Evolutionary conservation across 2,329 filamentous ascomycete genomes (phyloP), one percentile per base, ranked within the genome.

Genomic region (Talaromyces sp.): DNA sequence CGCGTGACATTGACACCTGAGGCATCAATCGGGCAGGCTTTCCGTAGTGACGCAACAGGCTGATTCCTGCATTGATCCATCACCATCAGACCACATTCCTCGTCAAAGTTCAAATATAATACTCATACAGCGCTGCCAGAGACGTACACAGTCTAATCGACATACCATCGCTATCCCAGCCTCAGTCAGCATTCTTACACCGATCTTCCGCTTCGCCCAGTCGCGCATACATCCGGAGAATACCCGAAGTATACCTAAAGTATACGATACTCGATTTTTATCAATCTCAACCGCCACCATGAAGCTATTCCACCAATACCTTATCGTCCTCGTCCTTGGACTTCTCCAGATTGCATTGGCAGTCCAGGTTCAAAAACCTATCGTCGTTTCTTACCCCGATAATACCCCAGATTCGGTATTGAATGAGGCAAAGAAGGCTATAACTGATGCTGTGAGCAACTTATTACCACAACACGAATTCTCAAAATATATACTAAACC

Each of bases 341-440:
- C 61, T 66, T 14, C 27, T 87, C 67, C 82, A 83, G 35, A 75
- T 87, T 66, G 87, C 86, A 67, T 84, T 91, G 71, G 89, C 89
- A 64, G 81, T 69, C 24, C 72, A 78, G 59, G 78, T 81, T 1
- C 85, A 88, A 74, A 91, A 92, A 77, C 86, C 87, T 41, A 87
- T 96, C 68, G 88, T 97, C 71, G 83, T 97, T 72, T 91, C 85
- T 73, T 97, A 92, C 74, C 87, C 90, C 27, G 81, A 88, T 60
- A 83, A 86, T 57, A 90, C 88, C 71, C 89, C 92, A 22, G 81
- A 89, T 68, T 83, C 82, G 41, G 81, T 96, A 41, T 76, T 97
- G 37, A 80, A 87, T 24, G 78, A 90, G 64, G 92, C 91, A 52
- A 95, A 90, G 82, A 78, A 89, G 48, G 85, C 86, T 2, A 88